phyloP scores from a whole-genome alignment of 345 rosid species.

The Punica granatum region DNA sequence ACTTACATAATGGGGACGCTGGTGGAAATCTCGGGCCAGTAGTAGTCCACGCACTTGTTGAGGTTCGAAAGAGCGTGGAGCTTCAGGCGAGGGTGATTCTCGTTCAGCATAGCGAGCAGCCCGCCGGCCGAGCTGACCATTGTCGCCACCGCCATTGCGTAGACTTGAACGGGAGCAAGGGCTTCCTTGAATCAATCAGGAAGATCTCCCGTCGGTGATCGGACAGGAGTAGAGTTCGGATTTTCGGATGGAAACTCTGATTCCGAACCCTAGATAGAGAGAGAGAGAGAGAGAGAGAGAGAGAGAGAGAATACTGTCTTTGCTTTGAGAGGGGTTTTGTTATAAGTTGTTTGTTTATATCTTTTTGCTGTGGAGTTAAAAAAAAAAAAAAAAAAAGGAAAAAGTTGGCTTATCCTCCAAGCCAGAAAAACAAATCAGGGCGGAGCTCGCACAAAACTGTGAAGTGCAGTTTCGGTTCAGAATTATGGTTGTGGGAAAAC shows the following conservation, averaged over 20 bases:
- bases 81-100: constrained; percentile 72
- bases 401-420: constrained; percentile 10
- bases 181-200: background rate
- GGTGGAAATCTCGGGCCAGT: constrained; percentile 99
- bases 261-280: constrained; percentile 4
- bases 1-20: constrained; percentile 87
- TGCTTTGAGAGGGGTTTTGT: background rate
- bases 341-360: background rate
- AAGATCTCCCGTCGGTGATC: background rate
- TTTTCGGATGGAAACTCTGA: background rate
- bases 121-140: constrained; percentile 95
- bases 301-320: background rate
- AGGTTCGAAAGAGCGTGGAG: constrained; percentile 86
- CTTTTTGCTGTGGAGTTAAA: no score
- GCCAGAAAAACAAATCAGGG: background rate
- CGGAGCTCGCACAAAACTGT: no score
- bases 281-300: background rate
- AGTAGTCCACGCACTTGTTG: constrained; percentile 75
- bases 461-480: no score
- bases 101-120: constrained; percentile 91
- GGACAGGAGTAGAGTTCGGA: background rate
- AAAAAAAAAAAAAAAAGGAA: background rate
- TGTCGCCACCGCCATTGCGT: constrained; percentile 45
- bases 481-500: no score
- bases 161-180: background rate